Evolutionary conservation across 495 filamentous ascomycete species (phyloP).

Genomic region (Margaritispora aquatica): DNA sequence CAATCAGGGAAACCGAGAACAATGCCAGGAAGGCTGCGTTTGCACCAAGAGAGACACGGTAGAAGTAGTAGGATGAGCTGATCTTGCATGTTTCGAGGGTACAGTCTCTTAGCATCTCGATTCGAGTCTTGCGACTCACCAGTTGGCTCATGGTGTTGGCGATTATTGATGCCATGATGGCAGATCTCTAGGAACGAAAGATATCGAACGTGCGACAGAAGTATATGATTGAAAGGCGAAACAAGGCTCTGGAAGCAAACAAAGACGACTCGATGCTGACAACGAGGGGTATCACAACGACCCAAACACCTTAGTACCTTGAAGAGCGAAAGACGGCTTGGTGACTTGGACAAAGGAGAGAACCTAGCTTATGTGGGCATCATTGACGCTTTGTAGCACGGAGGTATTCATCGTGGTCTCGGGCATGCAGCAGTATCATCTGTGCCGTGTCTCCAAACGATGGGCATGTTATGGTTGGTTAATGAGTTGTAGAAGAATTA

Average conservation of each 20-base stretch:
- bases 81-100: conserved; percentile 18
- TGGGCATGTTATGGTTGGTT: neutral
- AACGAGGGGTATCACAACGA: neutral
- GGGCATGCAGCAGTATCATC: neutral
- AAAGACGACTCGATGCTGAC: neutral
- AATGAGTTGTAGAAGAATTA: neutral
- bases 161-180: conserved; percentile 5
- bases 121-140: conserved; percentile 1
- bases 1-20: conserved; percentile 23
- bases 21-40: conserved; percentile 26
- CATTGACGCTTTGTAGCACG: conserved; percentile 8
- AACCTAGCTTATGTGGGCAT: conserved; percentile 4
- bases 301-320: neutral
- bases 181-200: neutral
- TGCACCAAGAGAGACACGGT: conserved; percentile 23
- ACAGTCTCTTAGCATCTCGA: conserved; percentile 5
- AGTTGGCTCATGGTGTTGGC: neutral
- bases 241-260: neutral
- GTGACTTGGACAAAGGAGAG: neutral
- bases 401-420: neutral
- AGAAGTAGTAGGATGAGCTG: conserved; percentile 18
- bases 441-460: neutral
- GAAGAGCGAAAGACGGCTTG: neutral
- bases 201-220: neutral
- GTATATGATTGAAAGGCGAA: no score